Conservation (phyloP, 306 rosid genomes). For the Psophocarpus tetragonolobus region DNA sequence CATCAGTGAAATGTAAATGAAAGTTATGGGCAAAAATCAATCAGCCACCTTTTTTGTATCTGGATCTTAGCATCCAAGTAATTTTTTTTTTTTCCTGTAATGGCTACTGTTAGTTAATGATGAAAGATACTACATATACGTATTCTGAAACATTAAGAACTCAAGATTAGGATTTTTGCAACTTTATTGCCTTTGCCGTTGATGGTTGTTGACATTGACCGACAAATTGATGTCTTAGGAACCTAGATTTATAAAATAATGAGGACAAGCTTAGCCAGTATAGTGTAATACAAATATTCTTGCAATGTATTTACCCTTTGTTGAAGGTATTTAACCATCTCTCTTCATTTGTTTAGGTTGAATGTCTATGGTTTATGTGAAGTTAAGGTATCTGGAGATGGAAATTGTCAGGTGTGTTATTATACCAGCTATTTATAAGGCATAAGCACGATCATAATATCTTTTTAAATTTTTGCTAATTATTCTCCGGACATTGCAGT, state of each 20-base stretch:
- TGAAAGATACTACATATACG: not conserved
- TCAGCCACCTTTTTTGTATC: not conserved
- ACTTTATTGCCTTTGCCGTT: not conserved
- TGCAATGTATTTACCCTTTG: conserved; percentile 1
- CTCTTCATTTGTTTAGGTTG: conserved; percentile 53
- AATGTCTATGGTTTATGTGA: conserved; percentile 69
- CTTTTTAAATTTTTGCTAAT: conserved; percentile 24
- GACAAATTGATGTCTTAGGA: not conserved
- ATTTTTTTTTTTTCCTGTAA: not conserved
- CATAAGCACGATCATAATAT: not conserved
- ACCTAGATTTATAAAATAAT: conserved; percentile 4
- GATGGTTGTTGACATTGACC: not conserved
- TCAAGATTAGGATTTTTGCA: not conserved
- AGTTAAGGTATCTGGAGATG: conserved; percentile 92
- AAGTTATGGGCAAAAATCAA: not conserved
- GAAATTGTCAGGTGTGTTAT: conserved; percentile 83
- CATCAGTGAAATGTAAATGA: not conserved
- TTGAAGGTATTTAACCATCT: conserved; percentile 1
- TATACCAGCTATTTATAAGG: not conserved
- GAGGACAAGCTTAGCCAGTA: not conserved
- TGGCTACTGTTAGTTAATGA: not conserved
- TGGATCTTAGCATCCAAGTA: not conserved
- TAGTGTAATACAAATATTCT: not conserved
- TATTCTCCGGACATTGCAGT: conserved; percentile 49
- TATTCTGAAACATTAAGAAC: conserved; percentile 6